Base-by-base conservation (phyloP, 257 asterid genomes). In the Eustoma russellianum region DNA sequence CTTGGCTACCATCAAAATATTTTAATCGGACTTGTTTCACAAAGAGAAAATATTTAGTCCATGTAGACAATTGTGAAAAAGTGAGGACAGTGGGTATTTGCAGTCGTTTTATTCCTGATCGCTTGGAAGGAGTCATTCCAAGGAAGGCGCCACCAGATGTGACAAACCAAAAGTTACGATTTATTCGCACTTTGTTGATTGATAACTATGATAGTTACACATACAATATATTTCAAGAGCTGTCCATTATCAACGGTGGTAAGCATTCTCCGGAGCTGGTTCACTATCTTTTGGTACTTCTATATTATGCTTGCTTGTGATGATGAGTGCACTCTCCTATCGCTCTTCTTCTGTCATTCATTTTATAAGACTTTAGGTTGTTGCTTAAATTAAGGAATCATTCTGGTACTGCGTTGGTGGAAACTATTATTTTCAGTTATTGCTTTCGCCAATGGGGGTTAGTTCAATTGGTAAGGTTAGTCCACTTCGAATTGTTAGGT, bases 141-240 rank as follows among this genome's bases (percentile, higher is more conserved):
- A 70, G 83, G 61, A 77, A 73, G 81, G 69, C 66, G 59, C 66
- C 54, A 67, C 71, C 71, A 61, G 68, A 67, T 6, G 82, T 77
- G 50, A 72, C 79, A 17, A 60, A 74, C 41, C 46, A 56, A 41
- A 82, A 84, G 81, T 57, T 79, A 71, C 72, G 70, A 24, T 76
- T 66, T n/a, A 61, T 88, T 6, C 74, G 93, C 46, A 92, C 97
- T 7, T 68, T 92, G 78, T 74, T 92, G 81, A 81, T 92, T 57
- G 99, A 92, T 63, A 92, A 92, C 70, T 88, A 88, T 64, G 99
- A 92, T 67, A 92, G 99, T 71, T 88, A 92, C 74, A 92, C 99
- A 0, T 92, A 88, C 61, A 92, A 92, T 69, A 88, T 92, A 61
- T 88, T 67, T 72, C 99, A 92, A 79, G 97, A 92, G 74, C 79